Evolutionary conservation across 192 early-diverging fungal species (phyloP).

Genomic region (Backusella liffmaniae): DNA sequence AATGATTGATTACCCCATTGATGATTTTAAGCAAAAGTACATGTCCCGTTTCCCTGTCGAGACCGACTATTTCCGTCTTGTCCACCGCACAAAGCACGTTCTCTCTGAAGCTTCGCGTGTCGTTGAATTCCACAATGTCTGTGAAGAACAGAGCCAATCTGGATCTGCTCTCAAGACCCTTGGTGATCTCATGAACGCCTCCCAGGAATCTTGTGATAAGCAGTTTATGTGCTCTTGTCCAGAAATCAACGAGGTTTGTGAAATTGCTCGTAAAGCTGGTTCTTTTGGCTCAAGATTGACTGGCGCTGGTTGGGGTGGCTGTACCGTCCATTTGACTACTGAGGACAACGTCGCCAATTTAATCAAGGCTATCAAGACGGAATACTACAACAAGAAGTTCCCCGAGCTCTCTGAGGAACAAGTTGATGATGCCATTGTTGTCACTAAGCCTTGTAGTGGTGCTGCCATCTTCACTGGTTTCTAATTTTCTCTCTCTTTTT

Average conservation of each 20-base stretch:
- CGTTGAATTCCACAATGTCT: constrained; percentile 63
- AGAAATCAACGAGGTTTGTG: constrained; percentile 82
- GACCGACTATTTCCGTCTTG: constrained; percentile 60
- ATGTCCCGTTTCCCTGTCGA: constrained; percentile 48
- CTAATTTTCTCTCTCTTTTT: not conserved
- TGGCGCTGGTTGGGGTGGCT: constrained; percentile 91
- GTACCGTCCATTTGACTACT: constrained; percentile 76
- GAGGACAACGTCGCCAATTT: constrained; percentile 60
- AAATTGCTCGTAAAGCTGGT: constrained; percentile 61
- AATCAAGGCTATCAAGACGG: constrained; percentile 58
- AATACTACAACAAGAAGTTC: constrained; percentile 60
- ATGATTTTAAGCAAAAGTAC: constrained; percentile 35
- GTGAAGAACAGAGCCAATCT: constrained; percentile 32
- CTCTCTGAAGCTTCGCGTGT: constrained; percentile 79
- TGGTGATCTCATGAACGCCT: constrained; percentile 86
- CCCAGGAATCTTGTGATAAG: constrained; percentile 78
- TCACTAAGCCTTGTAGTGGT: constrained; percentile 44
- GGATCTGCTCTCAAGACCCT: constrained; percentile 45
- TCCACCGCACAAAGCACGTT: constrained; percentile 81
- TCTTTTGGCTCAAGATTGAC: constrained; percentile 84
- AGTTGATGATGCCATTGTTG: constrained; percentile 53
- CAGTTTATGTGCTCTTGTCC: constrained; percentile 80
- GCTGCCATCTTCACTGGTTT: constrained; percentile 42
- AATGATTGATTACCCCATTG: constrained; percentile 29
- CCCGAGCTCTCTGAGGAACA: constrained; percentile 46